phyloP scores from a whole-genome alignment of 2,329 filamentous ascomycete species.

The Hypoxylon sp. region DNA sequence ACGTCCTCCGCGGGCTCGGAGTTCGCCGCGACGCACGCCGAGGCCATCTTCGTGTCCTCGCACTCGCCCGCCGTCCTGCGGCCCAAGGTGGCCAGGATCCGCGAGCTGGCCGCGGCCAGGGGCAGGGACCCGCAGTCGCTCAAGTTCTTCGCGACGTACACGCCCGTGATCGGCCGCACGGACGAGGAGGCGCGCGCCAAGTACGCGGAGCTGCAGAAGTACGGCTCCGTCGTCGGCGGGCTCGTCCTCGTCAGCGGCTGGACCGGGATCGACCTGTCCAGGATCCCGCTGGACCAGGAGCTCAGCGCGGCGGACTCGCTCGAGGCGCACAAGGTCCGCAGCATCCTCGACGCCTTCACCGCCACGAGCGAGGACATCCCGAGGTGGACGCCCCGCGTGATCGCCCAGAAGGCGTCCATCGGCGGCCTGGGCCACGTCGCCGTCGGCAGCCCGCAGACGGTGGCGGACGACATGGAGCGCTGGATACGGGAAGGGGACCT shows the following conservation, averaged over 20 bases:
- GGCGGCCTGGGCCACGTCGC: constrained; percentile 51
- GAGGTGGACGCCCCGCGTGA: constrained; percentile 60
- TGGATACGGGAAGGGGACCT: constrained; percentile 48
- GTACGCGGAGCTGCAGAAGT: constrained; percentile 62
- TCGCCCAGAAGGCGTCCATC: constrained; percentile 58
- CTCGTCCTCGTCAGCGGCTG: constrained; percentile 68
- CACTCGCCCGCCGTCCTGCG: constrained; percentile 63
- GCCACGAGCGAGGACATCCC: constrained; percentile 59
- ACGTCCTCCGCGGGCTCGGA: constrained; percentile 68
- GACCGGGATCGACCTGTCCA: constrained; percentile 71
- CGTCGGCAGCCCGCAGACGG: constrained; percentile 47
- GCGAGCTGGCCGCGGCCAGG: constrained; percentile 61
- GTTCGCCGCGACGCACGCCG: constrained; percentile 70
- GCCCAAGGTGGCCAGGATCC: constrained; percentile 65
- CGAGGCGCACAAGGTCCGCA: constrained; percentile 65
- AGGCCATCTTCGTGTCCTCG: constrained; percentile 70
- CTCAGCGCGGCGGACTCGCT: constrained; percentile 66
- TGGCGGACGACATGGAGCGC: constrained; percentile 47
- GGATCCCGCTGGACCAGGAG: constrained; percentile 68
- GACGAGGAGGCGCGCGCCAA: constrained; percentile 67
- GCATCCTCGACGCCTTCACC: constrained; percentile 62
- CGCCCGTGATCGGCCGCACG: constrained; percentile 62
- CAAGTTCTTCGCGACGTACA: constrained; percentile 67
- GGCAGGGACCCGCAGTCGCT: constrained; percentile 68
- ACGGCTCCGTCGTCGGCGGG: constrained; percentile 66